Evolutionary conservation across 208 protist species (phyloP), one percentile per base, ranked within the genome.

Genomic region (Leptomonas pyrrhocoris): DNA sequence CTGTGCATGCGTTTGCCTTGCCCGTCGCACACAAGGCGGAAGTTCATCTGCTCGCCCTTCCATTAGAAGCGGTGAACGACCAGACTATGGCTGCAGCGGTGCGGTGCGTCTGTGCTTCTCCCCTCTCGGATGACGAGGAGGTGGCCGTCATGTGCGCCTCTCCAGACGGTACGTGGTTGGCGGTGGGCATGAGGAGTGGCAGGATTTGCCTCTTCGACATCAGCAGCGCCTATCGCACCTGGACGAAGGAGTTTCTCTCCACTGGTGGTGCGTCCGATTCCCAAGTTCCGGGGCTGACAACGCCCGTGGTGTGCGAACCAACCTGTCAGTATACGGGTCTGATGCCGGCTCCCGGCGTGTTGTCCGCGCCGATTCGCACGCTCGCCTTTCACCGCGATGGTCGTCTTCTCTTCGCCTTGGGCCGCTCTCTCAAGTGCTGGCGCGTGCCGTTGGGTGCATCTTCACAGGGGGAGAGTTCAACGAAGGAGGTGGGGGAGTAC

Each of bases 121-220:
- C 49, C 19, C 2, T 4, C 57, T 25, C 38, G 38, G 25, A 27
- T 6, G 31, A 46, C 8, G 64, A 65, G 25, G 65, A 65, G 31
- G 65, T 62, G 23, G n/a, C 49, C 2, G 7, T 50, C 15, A 21
- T 72, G 31, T 19, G 72, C 21, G 55, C 50, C 40, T 71, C 72
- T 19, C 72, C 64, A 2, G 72, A 77, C 15, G 61, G 61, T 2
- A 16, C 5, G 8, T 85, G 80, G 80, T 25, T 85, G 21, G 69
- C 75, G 4, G 62, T 81, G 36, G 70, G 63, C 12, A 30, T 54
- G 50, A 34, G 18, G 7, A 59, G 68, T 43, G 80, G 75, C 27
- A 42, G 48, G n/a, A 45, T 84, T 21, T 40, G 28, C 16, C 65
- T 84, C 49, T 83, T 71, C 57, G 40, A 61, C 68, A 36, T 82